Evolutionary conservation across 1,284 basidiomycete species (phyloP), one percentile per base, ranked within the genome.

Genomic region (Porogramme epimiltina): DNA sequence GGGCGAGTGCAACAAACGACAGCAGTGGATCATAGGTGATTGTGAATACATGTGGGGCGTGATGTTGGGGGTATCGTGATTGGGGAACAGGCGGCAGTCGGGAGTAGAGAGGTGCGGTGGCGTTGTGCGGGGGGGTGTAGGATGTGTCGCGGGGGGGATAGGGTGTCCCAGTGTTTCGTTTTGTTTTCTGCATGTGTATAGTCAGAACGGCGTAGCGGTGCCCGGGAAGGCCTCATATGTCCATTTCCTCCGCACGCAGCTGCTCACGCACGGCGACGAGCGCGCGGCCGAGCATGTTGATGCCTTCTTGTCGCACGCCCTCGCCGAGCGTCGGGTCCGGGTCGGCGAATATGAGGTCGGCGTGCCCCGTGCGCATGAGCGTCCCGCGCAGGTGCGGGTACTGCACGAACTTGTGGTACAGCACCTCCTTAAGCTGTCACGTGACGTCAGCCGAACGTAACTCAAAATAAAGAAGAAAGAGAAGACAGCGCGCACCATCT

Each of bases 331-430:
- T 82, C 16, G 59, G 36, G 63, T 84, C 81, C 9, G 68, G 61
- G 56, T 83, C 82, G 16, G 70, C 66, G 60, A 79, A 84, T 5
- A 84, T 60, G 37, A 88, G 67, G 9, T 71, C 69, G 3, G 70
- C 66, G 18, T 73, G 54, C 3, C 74, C 77, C 2, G 84, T 85
- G 25, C 67, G 59, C 18, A 83, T 63, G 8, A 88, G 70, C 53
- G 77, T 59, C 31, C 54, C 47, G 20, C 78, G 73, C 43, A 87
- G 60, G 13, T 72, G 62, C 1, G 73, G 69, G 60, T 89, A 81
- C 67, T 88, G 86, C 38, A 73, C 73, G 62, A 89, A 82, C 61
- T 89, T 89, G 49, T 73, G 57, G 53, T 77, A 75, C 50, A 87
- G 59, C 22, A 81, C 82, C 2, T 83, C 78, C 46, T 84, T 79